Evolutionary conservation across 352 stramenopile genomes (phyloP).

Genomic region (Phytophthora hybrid): DNA sequence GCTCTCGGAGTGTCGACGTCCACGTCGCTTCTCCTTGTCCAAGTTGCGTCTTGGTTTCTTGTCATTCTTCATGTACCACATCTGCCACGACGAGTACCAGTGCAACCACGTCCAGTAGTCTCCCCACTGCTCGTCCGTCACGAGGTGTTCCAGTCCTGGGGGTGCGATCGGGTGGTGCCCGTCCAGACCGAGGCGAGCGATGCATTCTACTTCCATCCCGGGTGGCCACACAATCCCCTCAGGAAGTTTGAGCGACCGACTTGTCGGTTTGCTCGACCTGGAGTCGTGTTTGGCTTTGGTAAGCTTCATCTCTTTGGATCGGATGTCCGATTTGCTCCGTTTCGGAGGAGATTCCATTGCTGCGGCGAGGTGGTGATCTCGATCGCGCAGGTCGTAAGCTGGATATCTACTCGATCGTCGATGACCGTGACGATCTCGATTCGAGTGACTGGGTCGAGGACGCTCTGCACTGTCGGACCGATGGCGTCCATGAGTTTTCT

Average conservation of each 20-base stretch:
- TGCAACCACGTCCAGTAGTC: conserved; percentile 78
- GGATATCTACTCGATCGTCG: conserved; percentile 4
- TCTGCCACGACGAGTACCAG: conserved; percentile 75
- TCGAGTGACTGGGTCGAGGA: background rate
- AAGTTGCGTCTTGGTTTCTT: conserved; percentile 36
- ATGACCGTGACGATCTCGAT: background rate
- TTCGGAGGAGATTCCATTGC: conserved; percentile 14
- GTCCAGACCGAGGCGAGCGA: conserved; percentile 32
- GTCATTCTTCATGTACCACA: conserved; percentile 65
- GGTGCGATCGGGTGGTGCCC: conserved; percentile 49
- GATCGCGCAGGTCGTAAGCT: background rate
- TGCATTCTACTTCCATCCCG: conserved; percentile 54
- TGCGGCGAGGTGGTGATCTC: background rate
- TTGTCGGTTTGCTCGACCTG: background rate
- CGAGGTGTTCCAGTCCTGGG: conserved; percentile 60
- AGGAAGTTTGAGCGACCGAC: conserved; percentile 1
- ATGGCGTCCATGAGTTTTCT: background rate
- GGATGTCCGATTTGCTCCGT: background rate
- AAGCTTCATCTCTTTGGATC: background rate
- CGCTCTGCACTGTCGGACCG: background rate
- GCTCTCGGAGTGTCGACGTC: background rate
- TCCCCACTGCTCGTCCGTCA: conserved; percentile 57
- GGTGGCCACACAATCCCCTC: conserved; percentile 57
- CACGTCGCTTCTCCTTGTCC: conserved; percentile 20
- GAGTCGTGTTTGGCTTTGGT: conserved; percentile 7